phyloP scores from a whole-genome alignment of 768 basidiomycete species.

The Rhodosporidiobolus sp. region DNA sequence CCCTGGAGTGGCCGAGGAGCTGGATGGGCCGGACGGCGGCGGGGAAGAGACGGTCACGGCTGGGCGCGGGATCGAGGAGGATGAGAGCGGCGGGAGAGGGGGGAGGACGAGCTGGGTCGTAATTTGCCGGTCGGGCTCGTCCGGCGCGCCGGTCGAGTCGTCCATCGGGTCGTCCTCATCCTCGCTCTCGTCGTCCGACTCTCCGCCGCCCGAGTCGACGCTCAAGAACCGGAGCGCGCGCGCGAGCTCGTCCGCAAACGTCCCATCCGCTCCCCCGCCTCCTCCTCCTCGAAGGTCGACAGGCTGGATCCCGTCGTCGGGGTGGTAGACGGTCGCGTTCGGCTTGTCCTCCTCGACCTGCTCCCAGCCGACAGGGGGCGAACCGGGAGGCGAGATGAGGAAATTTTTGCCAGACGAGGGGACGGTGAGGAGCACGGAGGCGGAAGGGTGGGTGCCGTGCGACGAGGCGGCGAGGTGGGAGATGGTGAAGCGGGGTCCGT shows the following conservation, averaged over 20 bases:
- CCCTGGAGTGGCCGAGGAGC: conserved; percentile 24
- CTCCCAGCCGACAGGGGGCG: conserved; percentile 96
- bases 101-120: conserved; percentile 36
- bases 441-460: conserved; percentile 21
- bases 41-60: conserved; percentile 43
- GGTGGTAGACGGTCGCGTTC: conserved; percentile 64
- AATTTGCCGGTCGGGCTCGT: conserved; percentile 37
- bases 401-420: conserved; percentile 87
- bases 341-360: conserved; percentile 85
- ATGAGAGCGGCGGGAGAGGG: conserved; percentile 8
- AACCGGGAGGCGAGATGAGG: conserved; percentile 95
- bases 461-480: conserved; percentile 48
- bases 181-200: conserved; percentile 20
- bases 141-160: conserved; percentile 39
- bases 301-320: conserved; percentile 18
- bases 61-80: conserved; percentile 11
- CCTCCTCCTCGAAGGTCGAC: conserved; percentile 2
- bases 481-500: conserved; percentile 37
- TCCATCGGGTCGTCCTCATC: conserved; percentile 37
- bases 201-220: conserved; percentile 40
- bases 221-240: conserved; percentile 70
- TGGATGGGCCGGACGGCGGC: background rate
- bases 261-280: background rate
- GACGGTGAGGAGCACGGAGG: conserved; percentile 61
- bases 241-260: conserved; percentile 74